Percentiles rank a stretch among this genome's conserved stretches.
These are phyloP conservation scores for Ulmus americana DNA, from an alignment of 331 rosid genomes.

Conservation along the genomic window DNA sequence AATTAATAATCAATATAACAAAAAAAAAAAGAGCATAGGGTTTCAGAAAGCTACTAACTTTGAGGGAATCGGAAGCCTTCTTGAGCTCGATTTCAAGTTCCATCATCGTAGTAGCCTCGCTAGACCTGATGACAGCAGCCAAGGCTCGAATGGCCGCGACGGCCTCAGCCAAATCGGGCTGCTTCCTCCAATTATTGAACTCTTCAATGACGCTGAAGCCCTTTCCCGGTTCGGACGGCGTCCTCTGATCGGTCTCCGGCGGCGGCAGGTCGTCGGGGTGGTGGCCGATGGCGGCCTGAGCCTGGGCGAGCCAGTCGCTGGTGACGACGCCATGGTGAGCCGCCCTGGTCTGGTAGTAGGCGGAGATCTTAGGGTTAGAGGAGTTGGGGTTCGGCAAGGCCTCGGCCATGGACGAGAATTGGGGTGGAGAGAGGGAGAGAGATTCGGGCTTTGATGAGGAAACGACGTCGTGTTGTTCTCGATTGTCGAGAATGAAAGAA, in stretches of 20 bases:
- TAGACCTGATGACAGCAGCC: constrained; percentile 69
- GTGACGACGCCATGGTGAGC: constrained; percentile 76
- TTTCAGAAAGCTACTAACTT: constrained; percentile 31
- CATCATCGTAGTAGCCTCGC: constrained; percentile 86
- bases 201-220: constrained; percentile 73
- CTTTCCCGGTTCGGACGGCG: constrained; percentile 23
- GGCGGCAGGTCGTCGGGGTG: constrained; percentile 19
- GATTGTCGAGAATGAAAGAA: constrained; percentile 52
- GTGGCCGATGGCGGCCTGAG: constrained; percentile 57
- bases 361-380: constrained; percentile 45
- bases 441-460: constrained; percentile 22
- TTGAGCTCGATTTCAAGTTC: constrained; percentile 88
- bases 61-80: constrained; percentile 87
- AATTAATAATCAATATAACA: neutral
- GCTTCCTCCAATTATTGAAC: constrained; percentile 78
- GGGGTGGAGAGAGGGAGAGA: constrained; percentile 28
- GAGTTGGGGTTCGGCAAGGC: constrained; percentile 37
- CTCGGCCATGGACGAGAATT: constrained; percentile 37
- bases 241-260: constrained; percentile 8
- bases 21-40: neutral
- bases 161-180: constrained; percentile 94
- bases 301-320: constrained; percentile 82
- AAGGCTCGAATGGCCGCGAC: constrained; percentile 94
- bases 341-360: constrained; percentile 68
- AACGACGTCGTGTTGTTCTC: constrained; percentile 26